phyloP scores from a whole-genome alignment of 306 rosid species.

The Rosa multiflora region DNA sequence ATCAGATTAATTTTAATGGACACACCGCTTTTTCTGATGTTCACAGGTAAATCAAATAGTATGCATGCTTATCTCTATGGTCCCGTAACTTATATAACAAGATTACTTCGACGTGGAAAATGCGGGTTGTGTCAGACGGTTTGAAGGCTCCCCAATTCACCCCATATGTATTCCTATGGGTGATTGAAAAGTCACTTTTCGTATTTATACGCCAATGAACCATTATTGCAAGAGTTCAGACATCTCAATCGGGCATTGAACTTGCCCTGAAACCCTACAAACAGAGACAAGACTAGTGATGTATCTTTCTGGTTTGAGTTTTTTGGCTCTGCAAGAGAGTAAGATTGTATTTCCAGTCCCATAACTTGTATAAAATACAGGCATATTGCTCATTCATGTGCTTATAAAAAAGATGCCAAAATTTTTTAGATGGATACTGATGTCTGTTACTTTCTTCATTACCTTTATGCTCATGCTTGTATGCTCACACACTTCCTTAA shows the following conservation, averaged over 20 bases:
- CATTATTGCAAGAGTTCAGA: constrained; percentile 7
- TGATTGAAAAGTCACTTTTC: constrained; percentile 10
- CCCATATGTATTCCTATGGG: background rate
- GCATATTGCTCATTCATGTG: constrained; percentile 2
- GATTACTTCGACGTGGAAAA: constrained; percentile 21
- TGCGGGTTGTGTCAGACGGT: constrained; percentile 3
- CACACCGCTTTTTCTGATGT: constrained; percentile 28
- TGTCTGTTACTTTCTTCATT: constrained; percentile 17
- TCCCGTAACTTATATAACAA: constrained; percentile 24
- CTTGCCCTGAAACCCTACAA: constrained; percentile 3
- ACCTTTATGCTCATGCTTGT: background rate
- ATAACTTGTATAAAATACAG: constrained; percentile 3
- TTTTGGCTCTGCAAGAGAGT: constrained; percentile 13
- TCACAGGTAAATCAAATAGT: constrained; percentile 39
- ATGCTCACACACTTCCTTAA: constrained; percentile 8
- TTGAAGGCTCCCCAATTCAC: background rate
- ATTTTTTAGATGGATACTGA: background rate
- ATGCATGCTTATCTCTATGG: constrained; percentile 28
- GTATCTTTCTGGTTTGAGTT: constrained; percentile 16
- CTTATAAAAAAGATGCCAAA: background rate
- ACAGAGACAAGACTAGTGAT: constrained; percentile 9
- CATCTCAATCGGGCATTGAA: background rate
- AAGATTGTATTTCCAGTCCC: background rate
- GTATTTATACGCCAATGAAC: constrained; percentile 1
- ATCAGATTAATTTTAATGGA: constrained; percentile 24